phyloP scores from a whole-genome alignment of 2,329 filamentous ascomycete species.

The Raffaelea arxii region DNA sequence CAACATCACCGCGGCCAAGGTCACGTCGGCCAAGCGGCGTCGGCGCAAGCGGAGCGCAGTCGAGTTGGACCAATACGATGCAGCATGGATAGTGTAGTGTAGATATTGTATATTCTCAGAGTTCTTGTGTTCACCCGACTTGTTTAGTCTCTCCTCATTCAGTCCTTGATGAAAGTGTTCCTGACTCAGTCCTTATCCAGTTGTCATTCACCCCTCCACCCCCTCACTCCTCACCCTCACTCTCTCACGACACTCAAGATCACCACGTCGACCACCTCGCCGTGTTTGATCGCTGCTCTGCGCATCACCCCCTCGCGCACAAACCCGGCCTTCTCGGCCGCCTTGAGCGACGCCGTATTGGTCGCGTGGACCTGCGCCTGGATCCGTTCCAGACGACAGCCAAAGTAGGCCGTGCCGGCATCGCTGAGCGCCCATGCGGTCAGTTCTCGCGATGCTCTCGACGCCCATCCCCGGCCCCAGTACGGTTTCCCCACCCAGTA shows the following conservation, averaged over 20 bases:
- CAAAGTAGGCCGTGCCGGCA: neutral
- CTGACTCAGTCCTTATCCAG: neutral
- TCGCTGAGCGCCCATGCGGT: conserved; percentile 30
- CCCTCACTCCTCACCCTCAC: conserved; percentile 2
- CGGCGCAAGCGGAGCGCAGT: conserved; percentile 27
- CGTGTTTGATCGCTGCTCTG: conserved; percentile 31
- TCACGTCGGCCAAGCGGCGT: conserved; percentile 22
- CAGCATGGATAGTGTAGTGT: conserved; percentile 33
- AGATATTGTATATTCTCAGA: no score
- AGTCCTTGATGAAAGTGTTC: no score
- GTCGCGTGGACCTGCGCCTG: conserved; percentile 26
- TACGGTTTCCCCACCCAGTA: conserved; percentile 34
- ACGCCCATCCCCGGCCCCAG: conserved; percentile 37
- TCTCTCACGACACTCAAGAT: conserved; percentile 1
- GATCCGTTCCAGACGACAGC: conserved; percentile 25
- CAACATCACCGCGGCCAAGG: conserved; percentile 32
- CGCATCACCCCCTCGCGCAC: conserved; percentile 32
- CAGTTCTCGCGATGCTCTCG: conserved; percentile 28
- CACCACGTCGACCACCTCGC: conserved; percentile 23
- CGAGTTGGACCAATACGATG: conserved; percentile 35
- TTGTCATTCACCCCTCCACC: neutral
- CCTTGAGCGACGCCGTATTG: conserved; percentile 31
- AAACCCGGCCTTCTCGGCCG: conserved; percentile 34
- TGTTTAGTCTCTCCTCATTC: no score
- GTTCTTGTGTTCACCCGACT: no score